Evolutionary conservation across 1,139 yeast genomes (phyloP), one percentile per base, ranked within the genome.

Genomic region (Blastobotrys capitulatus): DNA sequence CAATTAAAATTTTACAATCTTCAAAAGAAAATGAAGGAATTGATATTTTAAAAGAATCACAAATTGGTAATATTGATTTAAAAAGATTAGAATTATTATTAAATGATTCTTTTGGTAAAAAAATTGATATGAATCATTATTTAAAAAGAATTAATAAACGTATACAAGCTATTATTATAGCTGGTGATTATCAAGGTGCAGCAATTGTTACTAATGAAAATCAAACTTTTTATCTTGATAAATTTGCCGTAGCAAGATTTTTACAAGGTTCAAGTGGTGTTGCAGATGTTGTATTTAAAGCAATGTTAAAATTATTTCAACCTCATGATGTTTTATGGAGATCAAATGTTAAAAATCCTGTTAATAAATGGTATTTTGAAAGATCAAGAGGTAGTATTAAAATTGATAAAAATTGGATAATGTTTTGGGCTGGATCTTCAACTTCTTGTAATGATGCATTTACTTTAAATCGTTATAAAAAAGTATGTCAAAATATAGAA

Each of bases 321-420:
- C 67, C 76, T 13, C 7, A 27, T 5, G 96, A 87, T 61, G 66
- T 92, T 18, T 70, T 92, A 1, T 92, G 98, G 98, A 76, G 98
- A 60, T 89, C 97, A 2, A 72, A 96, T 47, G 78, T 78, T 54
- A 77, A 70, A 50, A 92, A 92, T 63, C 96, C 97, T 0, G 97
- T 92, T 4, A 92, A 92, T 69, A 89, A 89, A 60, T 92, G 98
- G 98, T 92, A 92, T 64, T 92, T 90, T 66, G 97, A 92, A 60
- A 74, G 98, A 55, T 84, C 96, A 44, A 73, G 77, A 36, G 96
- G 96, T 0, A 80, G 86, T 25, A 65, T 80, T 52, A 75, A 78
- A 45, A 62, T 73, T 20, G 75, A 76, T 0, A 74, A 70, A 19
- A 73, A 85, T 5, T 85, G 94, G 94, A 75, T 79, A 56, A 68